Base-by-base conservation (phyloP, 441 rosid genomes). In the Biscutella auriculata region DNA sequence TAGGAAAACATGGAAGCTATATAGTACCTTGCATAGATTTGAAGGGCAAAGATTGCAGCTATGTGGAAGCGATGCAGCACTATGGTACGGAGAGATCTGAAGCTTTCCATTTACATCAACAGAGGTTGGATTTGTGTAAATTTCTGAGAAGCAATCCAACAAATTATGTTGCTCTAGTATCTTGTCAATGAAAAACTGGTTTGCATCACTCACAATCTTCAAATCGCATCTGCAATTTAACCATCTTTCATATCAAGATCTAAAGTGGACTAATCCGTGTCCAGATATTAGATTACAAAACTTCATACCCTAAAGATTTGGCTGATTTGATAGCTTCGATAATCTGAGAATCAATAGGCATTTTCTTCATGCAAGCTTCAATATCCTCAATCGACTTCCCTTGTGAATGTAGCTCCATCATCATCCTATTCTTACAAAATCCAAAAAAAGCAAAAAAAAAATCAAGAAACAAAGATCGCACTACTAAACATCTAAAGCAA, bases 121-220 rank as follows among this genome's bases (percentile, higher is more conserved):
- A 52, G 57, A 70, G 34, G 50, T 65, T 1, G 83, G 92, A 57
- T 87, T 85, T 1, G 97, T 83, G 73, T 60, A 39, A 9, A 85
- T 82, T 49, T 79, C 82, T 0, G 92, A 83, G 62, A 91, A 91
- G 74, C 77, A 82, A 45, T 71, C 79, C 73, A 77, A 50, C 63
- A 87, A 64, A 27, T 77, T 63, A 45, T 83, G 85, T 50, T 79
- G 76, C 30, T 83, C 85, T 76, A 87, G 44, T 61, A 87, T 91
- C 55, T 78, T 85, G 70, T 82, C 92, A 11, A 91, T 85, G 73
- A 83, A 91, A 69, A 85, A 82, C 28, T 60, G 79, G 48, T 83
- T 91, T 1, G 97, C 96, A 57, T 91, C 97, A 54, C 96, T 87
- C 59, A 87, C 63, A 55, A 87, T 77, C 73, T 76, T 91, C 46